Evolutionary conservation across 2,329 filamentous ascomycete species (phyloP).

Genomic region (Xylaria sp.): DNA sequence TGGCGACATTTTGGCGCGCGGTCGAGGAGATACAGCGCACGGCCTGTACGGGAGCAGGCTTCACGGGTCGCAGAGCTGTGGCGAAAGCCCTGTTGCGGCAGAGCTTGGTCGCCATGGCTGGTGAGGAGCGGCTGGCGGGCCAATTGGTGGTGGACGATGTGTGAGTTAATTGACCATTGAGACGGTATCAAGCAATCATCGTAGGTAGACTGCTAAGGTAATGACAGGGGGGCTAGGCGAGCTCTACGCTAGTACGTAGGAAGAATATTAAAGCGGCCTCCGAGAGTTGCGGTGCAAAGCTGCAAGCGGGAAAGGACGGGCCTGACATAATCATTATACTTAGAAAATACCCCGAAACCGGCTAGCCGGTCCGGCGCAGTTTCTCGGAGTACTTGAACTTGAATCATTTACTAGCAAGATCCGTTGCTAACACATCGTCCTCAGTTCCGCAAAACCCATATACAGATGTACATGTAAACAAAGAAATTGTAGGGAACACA

Average conservation of each 20-base stretch:
- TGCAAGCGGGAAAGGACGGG: slow-evolving; percentile 2
- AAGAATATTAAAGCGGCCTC: slow-evolving; percentile 33
- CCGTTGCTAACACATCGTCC: neutral
- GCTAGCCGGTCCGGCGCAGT: neutral
- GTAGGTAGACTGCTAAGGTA: slow-evolving; percentile 4
- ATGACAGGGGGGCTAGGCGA: slow-evolving; percentile 5
- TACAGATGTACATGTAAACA: neutral
- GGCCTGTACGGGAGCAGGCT: slow-evolving; percentile 51
- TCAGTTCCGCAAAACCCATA: neutral
- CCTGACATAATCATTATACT: neutral
- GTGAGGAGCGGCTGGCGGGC: slow-evolving; percentile 50
- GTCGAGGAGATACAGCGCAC: slow-evolving; percentile 62
- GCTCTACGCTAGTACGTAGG: slow-evolving; percentile 4
- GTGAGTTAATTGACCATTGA: slow-evolving; percentile 38
- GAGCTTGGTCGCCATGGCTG: slow-evolving; percentile 69
- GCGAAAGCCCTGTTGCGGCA: slow-evolving; percentile 66
- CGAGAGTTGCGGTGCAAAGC: neutral
- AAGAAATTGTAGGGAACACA: neutral
- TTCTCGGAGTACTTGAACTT: too few species aligned
- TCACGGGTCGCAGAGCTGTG: slow-evolving; percentile 65
- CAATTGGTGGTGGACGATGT: slow-evolving; percentile 54
- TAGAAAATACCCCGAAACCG: neutral
- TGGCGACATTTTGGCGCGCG: slow-evolving; percentile 60
- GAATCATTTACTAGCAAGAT: too few species aligned
- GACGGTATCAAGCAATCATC: slow-evolving; percentile 8